phyloP scores from a whole-genome alignment of 192 early-diverging fungal genomes.

The Phlyctochytrium arcticum region DNA sequence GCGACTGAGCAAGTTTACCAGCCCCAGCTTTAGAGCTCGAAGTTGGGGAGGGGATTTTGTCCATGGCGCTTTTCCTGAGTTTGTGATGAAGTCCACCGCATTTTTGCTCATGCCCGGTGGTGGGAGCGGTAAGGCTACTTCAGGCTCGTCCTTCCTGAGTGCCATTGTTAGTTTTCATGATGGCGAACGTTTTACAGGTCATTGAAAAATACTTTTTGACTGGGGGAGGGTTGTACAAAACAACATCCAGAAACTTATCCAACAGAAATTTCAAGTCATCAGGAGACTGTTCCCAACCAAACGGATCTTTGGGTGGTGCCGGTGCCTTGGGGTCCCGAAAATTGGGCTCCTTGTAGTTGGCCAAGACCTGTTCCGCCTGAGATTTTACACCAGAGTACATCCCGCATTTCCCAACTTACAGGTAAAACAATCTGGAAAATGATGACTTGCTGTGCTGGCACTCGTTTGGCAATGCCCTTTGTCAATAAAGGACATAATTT shows the following conservation, averaged over 20 bases:
- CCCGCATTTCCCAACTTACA: conserved; percentile 46
- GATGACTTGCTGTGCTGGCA: conserved; percentile 53
- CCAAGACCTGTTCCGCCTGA: conserved; percentile 25
- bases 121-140: conserved; percentile 18
- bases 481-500: conserved; percentile 59
- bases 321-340: not conserved
- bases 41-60: conserved; percentile 24
- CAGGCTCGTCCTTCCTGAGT: too few species aligned
- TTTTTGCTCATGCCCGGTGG: conserved; percentile 57
- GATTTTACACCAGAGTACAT: conserved; percentile 19
- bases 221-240: conserved; percentile 56
- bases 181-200: not conserved
- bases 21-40: conserved; percentile 25
- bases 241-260: conserved; percentile 54
- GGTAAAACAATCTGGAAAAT: conserved; percentile 63
- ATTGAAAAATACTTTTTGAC: conserved; percentile 9
- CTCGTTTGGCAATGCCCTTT: conserved; percentile 52
- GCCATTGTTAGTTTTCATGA: too few species aligned
- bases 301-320: conserved; percentile 51
- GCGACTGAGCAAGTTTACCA: conserved; percentile 20
- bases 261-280: conserved; percentile 54
- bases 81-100: conserved; percentile 59
- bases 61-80: conserved; percentile 74
- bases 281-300: conserved; percentile 50
- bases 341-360: conserved; percentile 17